Base-by-base conservation (phyloP, 345 rosid genomes). In the Pistacia integerrima region DNA sequence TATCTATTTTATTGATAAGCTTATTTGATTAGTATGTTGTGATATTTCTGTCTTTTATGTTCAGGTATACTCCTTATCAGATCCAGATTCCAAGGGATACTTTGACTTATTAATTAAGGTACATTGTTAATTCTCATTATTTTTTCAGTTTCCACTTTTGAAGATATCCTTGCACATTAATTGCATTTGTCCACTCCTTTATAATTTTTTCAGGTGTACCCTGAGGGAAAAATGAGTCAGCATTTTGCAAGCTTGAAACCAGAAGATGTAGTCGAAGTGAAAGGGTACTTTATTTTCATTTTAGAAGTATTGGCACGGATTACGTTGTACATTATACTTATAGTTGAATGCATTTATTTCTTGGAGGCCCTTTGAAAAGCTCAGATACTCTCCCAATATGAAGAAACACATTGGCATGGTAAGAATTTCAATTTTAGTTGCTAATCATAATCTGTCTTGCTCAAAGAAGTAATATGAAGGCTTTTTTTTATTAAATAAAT, bases 391-490 rank as follows among this genome's bases (percentile, higher is more conserved):
- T 62, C 91, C 98, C 70, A 94, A 94, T 83, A 93, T 91, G 98
- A 94, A 94, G 92, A 94, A 91, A 80, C 87, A 87, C 79, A 91
- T 94, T n/a, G 98, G 98, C 87, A 93, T 94, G 97, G 98, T 94
- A 88, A 71, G 84, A 60, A 76, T 73, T 78, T 76, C 4, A 49
- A 79, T 61, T 46, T 62, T 73, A 72, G 77, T 22, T 71, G 58
- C 56, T 54, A 63, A 78, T 66, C 49, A 30, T 60, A 49, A 69
- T 69, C 49, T 13, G 55, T 69, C 3, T 0, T n/a, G 11, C 46
- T 18, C 18, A 64, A 30, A 17, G 69, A 51, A 41, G 44, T 75
- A 33, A 48, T 11, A 36, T 33, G 41, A 69, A 38, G 7, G 1
- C 22, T 8, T 5, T 3, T 22, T 22, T 38, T 38, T 38, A 22